Percentiles rank a stretch among this genome's conserved stretches.
phyloP scores from a whole-genome alignment of 768 basidiomycete genomes.

The Epithele typhae region DNA sequence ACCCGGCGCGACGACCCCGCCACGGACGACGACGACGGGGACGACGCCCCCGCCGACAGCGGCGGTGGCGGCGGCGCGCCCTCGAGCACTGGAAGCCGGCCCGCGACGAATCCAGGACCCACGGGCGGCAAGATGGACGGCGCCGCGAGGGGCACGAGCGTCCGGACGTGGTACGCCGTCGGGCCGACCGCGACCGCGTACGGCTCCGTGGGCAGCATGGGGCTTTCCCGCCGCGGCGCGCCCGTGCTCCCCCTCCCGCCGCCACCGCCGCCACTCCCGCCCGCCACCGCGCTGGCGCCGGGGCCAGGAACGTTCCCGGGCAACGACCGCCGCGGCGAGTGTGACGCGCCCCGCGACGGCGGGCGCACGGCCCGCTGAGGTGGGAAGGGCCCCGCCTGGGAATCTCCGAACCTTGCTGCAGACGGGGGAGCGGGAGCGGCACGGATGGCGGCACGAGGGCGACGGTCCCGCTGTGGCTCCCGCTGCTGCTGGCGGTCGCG shows the following conservation, averaged over 20 bases:
- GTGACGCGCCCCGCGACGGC: background rate
- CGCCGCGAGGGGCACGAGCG: constrained; percentile 9
- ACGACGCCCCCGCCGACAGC: background rate
- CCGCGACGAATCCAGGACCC: background rate
- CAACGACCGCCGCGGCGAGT: too few species aligned
- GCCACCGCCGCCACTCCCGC: too few species aligned
- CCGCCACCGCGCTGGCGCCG: too few species aligned
- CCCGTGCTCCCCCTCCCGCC: constrained; percentile 4
- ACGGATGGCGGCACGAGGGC: too few species aligned
- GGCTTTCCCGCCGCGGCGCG: constrained; percentile 7
- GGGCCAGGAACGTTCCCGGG: too few species aligned
- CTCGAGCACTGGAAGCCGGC: background rate
- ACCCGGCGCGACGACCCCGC: background rate
- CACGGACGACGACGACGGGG: background rate
- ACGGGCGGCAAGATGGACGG: constrained; percentile 8
- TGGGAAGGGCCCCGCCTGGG: too few species aligned
- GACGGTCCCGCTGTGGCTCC: too few species aligned
- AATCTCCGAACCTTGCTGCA: too few species aligned
- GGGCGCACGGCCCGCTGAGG: constrained; percentile 1
- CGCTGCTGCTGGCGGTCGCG: too few species aligned
- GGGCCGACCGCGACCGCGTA: constrained; percentile 12
- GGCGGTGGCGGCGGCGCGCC: too few species aligned
- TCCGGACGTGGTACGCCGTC: constrained; percentile 14
- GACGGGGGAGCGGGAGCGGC: too few species aligned
- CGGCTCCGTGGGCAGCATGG: too few species aligned